Evolutionary conservation across 1,139 yeast genomes (phyloP).

Genomic region (Nakaseomyces uthaithaninus): DNA sequence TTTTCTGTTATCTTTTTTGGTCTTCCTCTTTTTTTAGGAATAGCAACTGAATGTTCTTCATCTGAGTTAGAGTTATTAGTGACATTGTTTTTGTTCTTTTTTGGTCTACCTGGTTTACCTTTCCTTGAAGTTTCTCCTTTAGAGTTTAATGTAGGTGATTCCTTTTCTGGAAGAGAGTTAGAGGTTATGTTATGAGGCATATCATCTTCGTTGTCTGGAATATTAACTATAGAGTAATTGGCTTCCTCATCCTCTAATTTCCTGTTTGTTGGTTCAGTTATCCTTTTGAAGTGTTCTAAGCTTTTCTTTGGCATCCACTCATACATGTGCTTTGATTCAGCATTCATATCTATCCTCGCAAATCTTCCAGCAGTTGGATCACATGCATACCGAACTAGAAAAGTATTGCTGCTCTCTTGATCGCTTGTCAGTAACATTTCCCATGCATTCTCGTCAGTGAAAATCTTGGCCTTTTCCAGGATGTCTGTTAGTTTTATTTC

Average conservation of each 20-base stretch:
- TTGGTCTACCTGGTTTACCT: conserved; percentile 3
- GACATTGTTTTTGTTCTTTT: background rate
- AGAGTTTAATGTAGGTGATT: background rate
- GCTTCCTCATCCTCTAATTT: background rate
- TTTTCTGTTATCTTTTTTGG: conserved; percentile 14
- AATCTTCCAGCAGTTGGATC: conserved; percentile 18
- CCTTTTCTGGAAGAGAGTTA: no score
- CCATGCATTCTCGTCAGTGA: conserved; percentile 9
- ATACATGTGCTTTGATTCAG: conserved; percentile 11
- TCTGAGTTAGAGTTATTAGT: conserved; percentile 9
- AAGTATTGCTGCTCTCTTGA: conserved; percentile 10
- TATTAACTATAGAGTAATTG: background rate
- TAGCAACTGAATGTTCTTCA: conserved; percentile 3
- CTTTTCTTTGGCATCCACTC: conserved; percentile 7
- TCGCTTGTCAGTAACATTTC: conserved; percentile 5
- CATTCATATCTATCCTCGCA: conserved; percentile 17
- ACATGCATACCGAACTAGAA: conserved; percentile 18
- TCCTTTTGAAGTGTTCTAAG: conserved; percentile 3
- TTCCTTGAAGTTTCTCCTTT: background rate
- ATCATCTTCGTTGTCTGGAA: background rate
- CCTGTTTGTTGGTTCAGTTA: background rate
- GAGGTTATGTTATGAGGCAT: background rate
- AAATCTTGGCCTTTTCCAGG: conserved; percentile 11
- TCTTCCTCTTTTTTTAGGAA: conserved; percentile 14
- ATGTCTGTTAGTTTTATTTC: conserved; percentile 15